phyloP scores from a whole-genome alignment of 768 basidiomycete species.

The Collybiopsis luxurians region DNA sequence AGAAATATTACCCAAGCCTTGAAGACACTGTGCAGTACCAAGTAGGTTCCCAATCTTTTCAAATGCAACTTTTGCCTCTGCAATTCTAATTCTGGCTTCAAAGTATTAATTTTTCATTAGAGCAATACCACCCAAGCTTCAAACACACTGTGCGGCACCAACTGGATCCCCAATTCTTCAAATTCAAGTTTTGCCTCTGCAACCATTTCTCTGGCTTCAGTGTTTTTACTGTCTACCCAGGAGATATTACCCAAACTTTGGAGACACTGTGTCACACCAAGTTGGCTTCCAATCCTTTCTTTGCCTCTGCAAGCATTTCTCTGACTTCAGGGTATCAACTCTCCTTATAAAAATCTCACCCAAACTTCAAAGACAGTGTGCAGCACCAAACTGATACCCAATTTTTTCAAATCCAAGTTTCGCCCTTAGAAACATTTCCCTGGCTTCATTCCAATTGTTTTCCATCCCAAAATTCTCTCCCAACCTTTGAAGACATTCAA shows the following conservation, averaged over 20 bases:
- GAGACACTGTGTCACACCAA: too few relatives aligned
- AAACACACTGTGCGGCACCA: too few relatives aligned
- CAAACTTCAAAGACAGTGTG: slow-evolving; percentile 6
- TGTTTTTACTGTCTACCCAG: neutral
- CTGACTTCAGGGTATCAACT: too few relatives aligned
- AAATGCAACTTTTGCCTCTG: neutral
- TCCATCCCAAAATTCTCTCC: neutral
- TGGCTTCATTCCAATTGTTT: slow-evolving; percentile 3
- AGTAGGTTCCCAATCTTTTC: neutral
- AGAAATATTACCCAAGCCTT: neutral
- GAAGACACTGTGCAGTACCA: slow-evolving; percentile 2
- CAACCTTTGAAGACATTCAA: too few relatives aligned
- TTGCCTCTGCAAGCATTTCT: too few relatives aligned
- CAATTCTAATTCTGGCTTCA: neutral
- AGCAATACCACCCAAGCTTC: neutral
- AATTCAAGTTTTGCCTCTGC: too few relatives aligned
- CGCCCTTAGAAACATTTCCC: neutral
- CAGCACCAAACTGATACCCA: neutral
- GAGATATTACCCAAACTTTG: too few relatives aligned
- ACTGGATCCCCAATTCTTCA: too few relatives aligned
- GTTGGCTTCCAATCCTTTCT: too few relatives aligned
- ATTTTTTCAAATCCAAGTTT: neutral
- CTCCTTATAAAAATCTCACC: too few relatives aligned
- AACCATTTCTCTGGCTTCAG: neutral
- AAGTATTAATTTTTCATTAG: neutral